Evolutionary conservation across 352 stramenopile species (phyloP), one percentile per base, ranked within the genome.

Genomic region (Pythium periplocum): DNA sequence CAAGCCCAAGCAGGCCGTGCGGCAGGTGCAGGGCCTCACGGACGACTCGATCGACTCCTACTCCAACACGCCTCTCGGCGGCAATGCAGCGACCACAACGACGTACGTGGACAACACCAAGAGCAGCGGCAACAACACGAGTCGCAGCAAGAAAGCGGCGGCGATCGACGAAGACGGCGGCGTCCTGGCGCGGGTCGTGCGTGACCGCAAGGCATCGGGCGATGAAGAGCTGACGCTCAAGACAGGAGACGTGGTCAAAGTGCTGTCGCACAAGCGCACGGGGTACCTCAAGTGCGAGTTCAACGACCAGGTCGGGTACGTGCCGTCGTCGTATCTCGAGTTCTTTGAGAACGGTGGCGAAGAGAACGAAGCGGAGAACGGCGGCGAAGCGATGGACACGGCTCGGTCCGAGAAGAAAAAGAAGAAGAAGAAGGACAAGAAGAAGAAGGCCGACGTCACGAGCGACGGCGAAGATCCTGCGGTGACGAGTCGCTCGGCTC

Each of bases 1-100:
- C 49, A 87, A 87, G 55, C 81, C 83, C 41, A 94, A 92, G 69
- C 78, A 92, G 66, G 68, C 75, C n/a, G 69, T 86, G 45, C 79
- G 83, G 35, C 83, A 94, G 53, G 69, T 94, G 35, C 73, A 88
- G 51, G 78, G 82, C 4, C 74, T 94, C 57, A 84, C 76, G 44
- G 82, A 94, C 71, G 83, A 92, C 68, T 90, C 81, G 40, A 94
- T 94, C 66, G 83, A 94, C 57, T 75, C 81, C 48, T 94, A 94
- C 52, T 74, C 81, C 32, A 87, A 90, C 50, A 83, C 70, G 45
- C 63, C 75, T 4, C 51, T 77, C n/a, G 53, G 59, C 9, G 50
- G 33, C 46, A 55, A 2, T 42, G 63, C n/a, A 39, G 39, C 31
- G 37, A 54, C 42, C 32, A 47, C 52, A 12, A 60, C 65, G 0